Percentiles rank a stretch among this genome's conserved stretches.
phyloP scores from a whole-genome alignment of 345 rosid species.

The Citrus medica region DNA sequence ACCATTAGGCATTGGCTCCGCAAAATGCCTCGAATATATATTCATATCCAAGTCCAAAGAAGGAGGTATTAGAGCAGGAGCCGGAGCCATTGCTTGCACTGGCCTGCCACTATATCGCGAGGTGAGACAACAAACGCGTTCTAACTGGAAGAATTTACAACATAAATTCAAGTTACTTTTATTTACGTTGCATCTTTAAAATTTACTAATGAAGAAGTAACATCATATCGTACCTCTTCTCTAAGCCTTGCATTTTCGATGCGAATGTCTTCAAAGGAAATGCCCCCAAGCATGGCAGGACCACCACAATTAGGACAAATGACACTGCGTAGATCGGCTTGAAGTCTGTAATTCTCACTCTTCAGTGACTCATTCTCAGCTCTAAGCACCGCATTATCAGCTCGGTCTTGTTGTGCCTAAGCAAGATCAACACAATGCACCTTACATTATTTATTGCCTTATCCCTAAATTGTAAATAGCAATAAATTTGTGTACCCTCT shows the following conservation, averaged over 20 bases:
- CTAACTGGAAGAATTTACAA: conserved; percentile 44
- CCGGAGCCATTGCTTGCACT: conserved; percentile 40
- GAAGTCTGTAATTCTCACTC: conserved; percentile 74
- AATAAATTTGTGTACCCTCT: conserved; percentile 23
- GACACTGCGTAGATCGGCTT: conserved; percentile 60
- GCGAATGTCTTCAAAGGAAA: conserved; percentile 71
- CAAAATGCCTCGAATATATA: conserved; percentile 46
- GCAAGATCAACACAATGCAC: not conserved
- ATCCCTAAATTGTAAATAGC: conserved; percentile 10
- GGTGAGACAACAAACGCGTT: conserved; percentile 58
- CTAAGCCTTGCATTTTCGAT: conserved; percentile 82
- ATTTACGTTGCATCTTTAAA: no score
- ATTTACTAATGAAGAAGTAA: no score
- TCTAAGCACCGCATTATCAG: conserved; percentile 70
- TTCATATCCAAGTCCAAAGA: conserved; percentile 81
- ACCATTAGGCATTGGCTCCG: conserved; percentile 36
- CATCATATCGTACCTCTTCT: conserved; percentile 55
- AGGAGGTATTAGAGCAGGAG: conserved; percentile 40
- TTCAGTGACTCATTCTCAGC: conserved; percentile 77
- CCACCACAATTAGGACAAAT: conserved; percentile 81
- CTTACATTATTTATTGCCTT: not conserved
- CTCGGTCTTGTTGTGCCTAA: conserved; percentile 89
- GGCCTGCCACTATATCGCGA: conserved; percentile 52
- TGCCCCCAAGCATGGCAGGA: conserved; percentile 60
- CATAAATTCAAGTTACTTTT: not conserved